phyloP scores from a whole-genome alignment of 176 grass and related monocot species.

The Musa schizocarpa region DNA sequence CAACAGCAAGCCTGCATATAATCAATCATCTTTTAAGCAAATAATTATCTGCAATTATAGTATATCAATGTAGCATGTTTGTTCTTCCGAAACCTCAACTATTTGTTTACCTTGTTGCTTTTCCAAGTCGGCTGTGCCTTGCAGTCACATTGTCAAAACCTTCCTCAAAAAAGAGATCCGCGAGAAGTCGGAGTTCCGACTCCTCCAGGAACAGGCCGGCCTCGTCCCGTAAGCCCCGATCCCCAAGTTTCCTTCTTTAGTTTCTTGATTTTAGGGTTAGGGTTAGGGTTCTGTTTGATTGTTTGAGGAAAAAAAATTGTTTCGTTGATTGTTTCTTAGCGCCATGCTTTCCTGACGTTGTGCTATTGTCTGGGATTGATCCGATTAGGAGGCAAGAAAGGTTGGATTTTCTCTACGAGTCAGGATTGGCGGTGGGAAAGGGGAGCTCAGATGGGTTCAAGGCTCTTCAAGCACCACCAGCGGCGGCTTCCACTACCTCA shows the following conservation, averaged over 20 bases:
- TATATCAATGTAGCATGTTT: too few relatives aligned
- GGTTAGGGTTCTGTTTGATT: constrained; percentile 6
- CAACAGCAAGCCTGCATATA: too few relatives aligned
- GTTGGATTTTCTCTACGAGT: constrained; percentile 97
- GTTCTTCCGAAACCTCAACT: too few relatives aligned
- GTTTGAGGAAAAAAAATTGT: background rate
- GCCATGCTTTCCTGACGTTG: background rate
- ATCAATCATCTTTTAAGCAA: too few relatives aligned
- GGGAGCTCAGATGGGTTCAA: constrained; percentile 85
- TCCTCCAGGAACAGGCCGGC: constrained; percentile 77
- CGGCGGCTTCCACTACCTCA: constrained; percentile 22
- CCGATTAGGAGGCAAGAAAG: constrained; percentile 64
- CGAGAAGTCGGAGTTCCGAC: constrained; percentile 83
- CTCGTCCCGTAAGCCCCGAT: constrained; percentile 55
- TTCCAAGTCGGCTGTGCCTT: too few relatives aligned
- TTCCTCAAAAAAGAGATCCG: background rate
- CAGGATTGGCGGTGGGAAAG: constrained; percentile 80
- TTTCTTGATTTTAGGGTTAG: constrained; percentile 24
- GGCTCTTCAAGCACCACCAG: constrained; percentile 43
- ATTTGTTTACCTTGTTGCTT: too few relatives aligned
- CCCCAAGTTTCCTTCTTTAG: background rate
- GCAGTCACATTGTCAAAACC: too few relatives aligned
- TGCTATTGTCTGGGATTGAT: constrained; percentile 1
- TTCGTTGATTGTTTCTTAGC: too few relatives aligned
- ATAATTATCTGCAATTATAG: too few relatives aligned